Conservation (phyloP, 2,329 filamentous ascomycete species). For the Drechslera avenae region DNA sequence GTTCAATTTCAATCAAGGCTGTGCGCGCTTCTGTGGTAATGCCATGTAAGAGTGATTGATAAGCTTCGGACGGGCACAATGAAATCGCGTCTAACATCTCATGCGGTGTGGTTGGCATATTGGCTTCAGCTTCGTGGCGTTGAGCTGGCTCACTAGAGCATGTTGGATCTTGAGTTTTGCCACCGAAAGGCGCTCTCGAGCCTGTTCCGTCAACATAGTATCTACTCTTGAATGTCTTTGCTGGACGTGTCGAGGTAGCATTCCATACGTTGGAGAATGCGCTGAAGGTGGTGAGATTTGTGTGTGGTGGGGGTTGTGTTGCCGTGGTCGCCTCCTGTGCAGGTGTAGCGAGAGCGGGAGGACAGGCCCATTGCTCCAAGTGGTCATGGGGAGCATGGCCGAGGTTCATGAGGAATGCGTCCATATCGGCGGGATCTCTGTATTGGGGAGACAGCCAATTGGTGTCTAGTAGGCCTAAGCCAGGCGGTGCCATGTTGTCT, state of each 20-base stretch:
- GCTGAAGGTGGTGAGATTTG: slow-evolving; percentile 4
- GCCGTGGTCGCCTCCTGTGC: background rate
- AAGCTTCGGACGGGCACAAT: background rate
- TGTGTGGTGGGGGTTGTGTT: slow-evolving; percentile 3
- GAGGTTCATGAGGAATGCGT: slow-evolving; percentile 8
- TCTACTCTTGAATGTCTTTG: slow-evolving; percentile 6
- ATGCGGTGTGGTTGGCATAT: background rate
- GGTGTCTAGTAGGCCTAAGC: slow-evolving; percentile 6
- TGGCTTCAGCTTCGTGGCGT: background rate
- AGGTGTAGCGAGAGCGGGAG: background rate
- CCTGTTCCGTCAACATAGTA: slow-evolving; percentile 22
- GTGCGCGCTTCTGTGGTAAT: slow-evolving; percentile 11
- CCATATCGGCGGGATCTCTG: slow-evolving; percentile 9
- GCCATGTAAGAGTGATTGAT: slow-evolving; percentile 8
- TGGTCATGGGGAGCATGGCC: background rate
- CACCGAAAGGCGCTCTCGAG: slow-evolving; percentile 22
- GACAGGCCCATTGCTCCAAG: background rate
- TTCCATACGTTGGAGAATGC: background rate
- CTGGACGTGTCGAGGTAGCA: slow-evolving; percentile 3
- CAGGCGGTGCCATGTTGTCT: slow-evolving; percentile 10
- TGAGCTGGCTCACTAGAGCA: background rate
- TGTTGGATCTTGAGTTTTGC: slow-evolving; percentile 9
- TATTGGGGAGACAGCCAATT: slow-evolving; percentile 19
- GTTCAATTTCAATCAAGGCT: slow-evolving; percentile 3
- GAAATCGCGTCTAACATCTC: background rate